phyloP scores from a whole-genome alignment of 805 yeast species.

The Suhomyces vadensis region DNA sequence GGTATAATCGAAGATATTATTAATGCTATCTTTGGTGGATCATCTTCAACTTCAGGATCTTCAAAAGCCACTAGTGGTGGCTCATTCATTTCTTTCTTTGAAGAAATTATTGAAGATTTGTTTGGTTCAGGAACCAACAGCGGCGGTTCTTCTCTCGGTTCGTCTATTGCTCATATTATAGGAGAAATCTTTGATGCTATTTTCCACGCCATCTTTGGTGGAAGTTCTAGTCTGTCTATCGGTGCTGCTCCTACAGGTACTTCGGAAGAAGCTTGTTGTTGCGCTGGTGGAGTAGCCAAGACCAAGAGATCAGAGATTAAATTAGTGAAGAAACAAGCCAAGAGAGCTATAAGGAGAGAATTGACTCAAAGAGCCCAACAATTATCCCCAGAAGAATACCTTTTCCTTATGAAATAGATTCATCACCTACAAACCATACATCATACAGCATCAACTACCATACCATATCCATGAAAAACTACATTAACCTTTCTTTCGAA shows the following conservation, averaged over 20 bases:
- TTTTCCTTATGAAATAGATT: slow-evolving; percentile 8
- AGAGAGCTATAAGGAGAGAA: slow-evolving; percentile 26
- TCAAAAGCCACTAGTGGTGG: slow-evolving; percentile 3
- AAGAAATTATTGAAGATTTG: slow-evolving; percentile 11
- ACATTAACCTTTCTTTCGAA: neutral
- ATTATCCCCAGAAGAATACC: slow-evolving; percentile 13
- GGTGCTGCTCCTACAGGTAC: slow-evolving; percentile 9
- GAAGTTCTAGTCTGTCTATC: slow-evolving; percentile 11
- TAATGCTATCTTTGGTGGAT: slow-evolving; percentile 17
- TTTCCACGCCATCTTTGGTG: slow-evolving; percentile 22
- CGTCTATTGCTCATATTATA: slow-evolving; percentile 12
- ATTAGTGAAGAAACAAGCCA: slow-evolving; percentile 16
- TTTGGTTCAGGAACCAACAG: slow-evolving; percentile 13
- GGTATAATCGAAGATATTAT: slow-evolving; percentile 15
- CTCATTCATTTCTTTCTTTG: slow-evolving; percentile 10
- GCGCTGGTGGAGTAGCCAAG: slow-evolving; percentile 18
- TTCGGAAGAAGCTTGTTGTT: slow-evolving; percentile 24
- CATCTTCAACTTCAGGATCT: slow-evolving; percentile 5
- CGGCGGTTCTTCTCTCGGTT: slow-evolving; percentile 11
- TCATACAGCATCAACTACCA: neutral
- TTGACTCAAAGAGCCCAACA: slow-evolving; percentile 21
- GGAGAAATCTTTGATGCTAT: slow-evolving; percentile 17
- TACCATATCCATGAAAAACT: neutral
- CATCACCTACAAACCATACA: too few species aligned
- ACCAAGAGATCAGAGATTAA: slow-evolving; percentile 17